Evolutionary conservation across 2,329 filamentous ascomycete genomes (phyloP).

Genomic region (Uncinocarpus reesii): DNA sequence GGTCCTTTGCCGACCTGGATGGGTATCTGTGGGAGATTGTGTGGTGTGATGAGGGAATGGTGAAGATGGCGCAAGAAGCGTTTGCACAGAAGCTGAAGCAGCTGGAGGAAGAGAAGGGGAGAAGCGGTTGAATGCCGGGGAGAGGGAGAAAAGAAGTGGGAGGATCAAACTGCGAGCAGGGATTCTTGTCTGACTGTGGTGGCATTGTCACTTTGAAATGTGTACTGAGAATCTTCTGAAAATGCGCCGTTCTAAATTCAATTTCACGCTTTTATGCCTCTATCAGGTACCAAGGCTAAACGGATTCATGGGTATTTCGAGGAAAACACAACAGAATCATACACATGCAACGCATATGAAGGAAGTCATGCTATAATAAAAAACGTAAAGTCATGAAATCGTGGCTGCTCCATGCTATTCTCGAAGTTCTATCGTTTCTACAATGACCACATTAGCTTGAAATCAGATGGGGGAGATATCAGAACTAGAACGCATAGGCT

Average conservation of each 20-base stretch:
- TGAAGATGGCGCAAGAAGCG: not conserved
- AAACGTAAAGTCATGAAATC: not conserved
- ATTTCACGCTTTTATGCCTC: not conserved
- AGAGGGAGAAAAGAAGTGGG: not conserved
- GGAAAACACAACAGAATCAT: not conserved
- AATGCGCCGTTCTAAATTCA: not conserved
- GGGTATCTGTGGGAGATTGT: conserved; percentile 10
- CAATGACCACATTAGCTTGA: not conserved
- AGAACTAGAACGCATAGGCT: no score
- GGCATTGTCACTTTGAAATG: no score
- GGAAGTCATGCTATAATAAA: not conserved
- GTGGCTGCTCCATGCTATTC: conserved; percentile 2
- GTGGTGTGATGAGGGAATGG: conserved; percentile 2
- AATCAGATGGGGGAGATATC: not conserved
- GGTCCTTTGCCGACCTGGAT: conserved; percentile 8
- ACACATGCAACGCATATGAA: not conserved
- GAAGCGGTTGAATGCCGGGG: no score
- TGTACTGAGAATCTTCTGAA: not conserved
- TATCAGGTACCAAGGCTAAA: conserved; percentile 2
- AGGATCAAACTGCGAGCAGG: not conserved
- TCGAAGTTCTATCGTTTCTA: conserved; percentile 14
- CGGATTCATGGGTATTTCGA: not conserved
- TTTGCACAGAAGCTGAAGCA: conserved; percentile 2
- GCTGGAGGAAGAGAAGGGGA: not conserved
- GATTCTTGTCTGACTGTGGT: no score